phyloP scores from a whole-genome alignment of 2,329 filamentous ascomycete species.

The Penicillium sumatraense region DNA sequence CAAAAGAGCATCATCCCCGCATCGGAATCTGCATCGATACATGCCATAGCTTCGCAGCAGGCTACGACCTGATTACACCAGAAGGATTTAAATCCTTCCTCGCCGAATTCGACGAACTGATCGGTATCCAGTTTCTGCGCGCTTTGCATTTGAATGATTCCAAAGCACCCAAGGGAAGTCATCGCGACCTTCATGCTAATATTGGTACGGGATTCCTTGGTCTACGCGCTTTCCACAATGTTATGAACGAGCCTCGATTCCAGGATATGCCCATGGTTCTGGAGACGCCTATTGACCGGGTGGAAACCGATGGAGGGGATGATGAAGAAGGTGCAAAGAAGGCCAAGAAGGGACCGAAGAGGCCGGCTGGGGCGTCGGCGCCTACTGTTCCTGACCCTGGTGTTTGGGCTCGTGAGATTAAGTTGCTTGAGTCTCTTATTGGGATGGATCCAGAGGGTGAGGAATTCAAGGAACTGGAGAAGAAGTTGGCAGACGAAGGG shows the following conservation, averaged over 20 bases:
- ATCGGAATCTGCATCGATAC: slow-evolving; percentile 97
- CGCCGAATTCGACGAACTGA: slow-evolving; percentile 72
- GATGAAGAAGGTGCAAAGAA: slow-evolving; percentile 23
- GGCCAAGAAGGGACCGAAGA: slow-evolving; percentile 25
- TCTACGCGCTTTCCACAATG: slow-evolving; percentile 83
- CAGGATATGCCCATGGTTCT: slow-evolving; percentile 85
- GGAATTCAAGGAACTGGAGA: slow-evolving; percentile 71
- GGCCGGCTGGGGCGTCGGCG: slow-evolving; percentile 26
- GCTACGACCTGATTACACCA: slow-evolving; percentile 83
- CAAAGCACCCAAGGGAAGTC: slow-evolving; percentile 82
- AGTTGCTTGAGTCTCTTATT: slow-evolving; percentile 85
- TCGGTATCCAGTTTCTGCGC: slow-evolving; percentile 78
- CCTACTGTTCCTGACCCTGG: slow-evolving; percentile 72
- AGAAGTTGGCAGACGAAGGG: slow-evolving; percentile 69
- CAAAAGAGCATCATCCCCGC: slow-evolving; percentile 73
- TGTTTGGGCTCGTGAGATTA: slow-evolving; percentile 93
- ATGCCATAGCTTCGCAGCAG: slow-evolving; percentile 92
- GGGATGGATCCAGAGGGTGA: slow-evolving; percentile 78
- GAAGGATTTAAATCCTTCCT: slow-evolving; percentile 75
- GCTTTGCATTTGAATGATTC: slow-evolving; percentile 95
- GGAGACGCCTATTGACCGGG: slow-evolving; percentile 88
- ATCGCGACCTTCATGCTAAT: slow-evolving; percentile 90
- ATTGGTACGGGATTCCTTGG: slow-evolving; percentile 95
- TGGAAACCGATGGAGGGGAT: slow-evolving; percentile 16
- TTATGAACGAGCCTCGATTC: slow-evolving; percentile 82